Evolutionary conservation across 306 rosid genomes (phyloP), one percentile per base, ranked within the genome.

Genomic region (Canavalia gladiata): DNA sequence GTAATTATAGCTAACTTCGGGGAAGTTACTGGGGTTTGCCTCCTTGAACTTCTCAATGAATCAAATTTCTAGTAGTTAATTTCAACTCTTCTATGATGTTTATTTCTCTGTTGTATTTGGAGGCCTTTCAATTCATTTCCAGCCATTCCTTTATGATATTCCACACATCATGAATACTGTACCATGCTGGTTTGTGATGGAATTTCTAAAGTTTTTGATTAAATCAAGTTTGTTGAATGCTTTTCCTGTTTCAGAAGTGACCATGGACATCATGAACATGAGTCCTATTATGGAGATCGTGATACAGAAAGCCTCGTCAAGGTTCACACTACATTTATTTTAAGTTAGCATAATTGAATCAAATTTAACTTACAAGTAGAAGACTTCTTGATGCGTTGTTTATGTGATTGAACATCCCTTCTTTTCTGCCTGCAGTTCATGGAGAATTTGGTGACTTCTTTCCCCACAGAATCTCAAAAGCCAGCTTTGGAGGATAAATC

Each of bases 201-300:
- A 35, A 18, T 74, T 74, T 75, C 41, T 79, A 5, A 68, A 57
- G 37, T 80, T 57, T 70, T 70, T 72, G 25, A 78, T 60, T 68
- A 54, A 77, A 59, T 79, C 82, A 57, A 29, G 8, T 68, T 33
- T 82, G 42, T 57, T 10, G 57, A 63, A 67, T 80, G 37, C 31
- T 65, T 70, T 87, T 68, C 56, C 69, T 80, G 58, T 83, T 83
- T 73, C 91, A 95, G 99, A 92, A 84, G 81, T 79, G 93, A 93
- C 57, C 96, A 91, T 81, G 99, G 98, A 68, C 99, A 89, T 87
- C 98, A 95, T 72, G 99, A 91, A 18, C 99, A 95, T 43, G 99
- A 95, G 86, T 91, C 99, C 51, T 95, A 95, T 81, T 85, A 93
- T 72, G 99, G 99, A 68, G 96, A 95, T 81, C 95, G 99, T 72